Base-by-base conservation (phyloP, 805 yeast genomes). In the Starmerella davenportii region DNA sequence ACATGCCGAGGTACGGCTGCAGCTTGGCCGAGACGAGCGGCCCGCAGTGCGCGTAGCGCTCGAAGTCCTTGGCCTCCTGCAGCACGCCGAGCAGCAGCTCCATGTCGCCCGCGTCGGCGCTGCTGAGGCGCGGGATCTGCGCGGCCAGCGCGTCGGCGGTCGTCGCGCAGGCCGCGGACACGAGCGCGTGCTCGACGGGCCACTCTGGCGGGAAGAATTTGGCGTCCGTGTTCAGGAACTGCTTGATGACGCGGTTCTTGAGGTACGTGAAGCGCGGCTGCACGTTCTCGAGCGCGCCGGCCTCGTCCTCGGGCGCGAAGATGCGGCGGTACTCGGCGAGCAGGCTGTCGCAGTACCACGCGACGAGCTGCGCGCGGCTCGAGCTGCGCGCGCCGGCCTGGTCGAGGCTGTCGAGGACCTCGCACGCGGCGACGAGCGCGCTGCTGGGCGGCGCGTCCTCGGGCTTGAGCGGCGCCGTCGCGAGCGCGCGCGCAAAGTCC, bases 221-320 rank as follows among this genome's bases (percentile, higher is more conserved):
- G 1, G 64, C 52, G 47, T 68, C 72, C 24, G 64, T 65, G 1
- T 70, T 55, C 20, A 41, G 19, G 47, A 74, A 72, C 29, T 66
- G 64, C 38, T 66, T 68, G 42, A 87, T 59, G 1, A 80, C 68
- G 47, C 79, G 74, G 43, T 45, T 46, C 47, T 76, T 75, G 58
- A 81, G 79, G 55, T 78, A 87, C 24, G 84, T 69, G 55, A 73
- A 90, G 36, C 98, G 63, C 47, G 95, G 63, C 23, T 72, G 68
- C 37, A 90, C 59, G 56, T 90, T 90, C 42, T 90, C 98, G 43
- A 90, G 60, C 4, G 92, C 77, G 1, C 95, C 95, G 0, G 98
- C 98, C 58, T 90, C 98, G 49, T 84, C 95, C 13, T 73, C 66
- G 8, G 74, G 65, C 38, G 72, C 69, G 59, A 90, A 90, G 9